Evolutionary conservation across 768 basidiomycete species (phyloP).

Genomic region (Coprinopsis sp.): DNA sequence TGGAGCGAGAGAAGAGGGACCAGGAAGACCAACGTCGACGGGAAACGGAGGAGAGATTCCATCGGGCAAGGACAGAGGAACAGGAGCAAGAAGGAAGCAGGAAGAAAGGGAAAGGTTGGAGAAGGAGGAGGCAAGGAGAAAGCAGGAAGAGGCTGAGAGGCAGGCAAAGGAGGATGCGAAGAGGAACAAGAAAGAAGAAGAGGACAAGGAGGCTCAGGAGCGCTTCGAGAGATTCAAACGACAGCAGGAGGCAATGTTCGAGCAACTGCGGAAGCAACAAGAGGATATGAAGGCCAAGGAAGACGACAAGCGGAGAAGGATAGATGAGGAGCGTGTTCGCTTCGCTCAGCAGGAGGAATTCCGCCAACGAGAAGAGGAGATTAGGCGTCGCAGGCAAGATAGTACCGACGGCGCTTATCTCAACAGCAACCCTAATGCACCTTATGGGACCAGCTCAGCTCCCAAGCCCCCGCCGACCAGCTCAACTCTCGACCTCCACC

Average conservation of each 20-base stretch:
- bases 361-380: conserved; percentile 39
- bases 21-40: conserved; percentile 23
- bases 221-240: conserved; percentile 16
- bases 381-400: conserved; percentile 38
- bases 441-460: not conserved
- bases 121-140: conserved; percentile 20
- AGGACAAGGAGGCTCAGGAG: conserved; percentile 11
- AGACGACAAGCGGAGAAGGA: conserved; percentile 20
- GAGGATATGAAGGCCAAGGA: conserved; percentile 23
- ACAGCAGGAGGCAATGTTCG: conserved; percentile 13
- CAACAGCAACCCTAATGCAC: not conserved
- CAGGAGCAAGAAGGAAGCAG: conserved; percentile 21
- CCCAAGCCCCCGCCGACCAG: not conserved
- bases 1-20: conserved; percentile 10
- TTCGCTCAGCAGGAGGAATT: conserved; percentile 35
- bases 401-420: conserved; percentile 27
- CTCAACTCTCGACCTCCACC: conserved; percentile 23
- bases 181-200: conserved; percentile 9
- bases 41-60: conserved; percentile 15
- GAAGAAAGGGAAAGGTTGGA: conserved; percentile 21
- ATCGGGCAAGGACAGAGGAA: conserved; percentile 15
- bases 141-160: conserved; percentile 22
- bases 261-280: conserved; percentile 11
- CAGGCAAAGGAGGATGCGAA: conserved; percentile 15
- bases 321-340: conserved; percentile 23